These are phyloP conservation scores for Jatropha podagrica DNA, from an alignment of 441 rosid genomes.

Conservation along the genomic window DNA sequence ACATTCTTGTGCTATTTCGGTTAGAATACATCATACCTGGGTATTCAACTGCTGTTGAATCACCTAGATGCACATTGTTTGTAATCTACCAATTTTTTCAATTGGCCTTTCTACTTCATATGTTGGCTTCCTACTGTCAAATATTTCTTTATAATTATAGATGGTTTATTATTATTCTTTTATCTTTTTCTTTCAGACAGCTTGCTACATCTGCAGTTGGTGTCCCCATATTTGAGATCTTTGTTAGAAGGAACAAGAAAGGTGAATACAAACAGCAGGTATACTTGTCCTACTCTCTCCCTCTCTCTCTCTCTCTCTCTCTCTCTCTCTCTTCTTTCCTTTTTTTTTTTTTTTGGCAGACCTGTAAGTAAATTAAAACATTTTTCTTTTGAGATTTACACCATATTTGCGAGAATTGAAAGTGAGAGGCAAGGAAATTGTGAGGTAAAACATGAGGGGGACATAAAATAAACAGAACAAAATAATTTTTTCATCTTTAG, in stretches of 20 bases:
- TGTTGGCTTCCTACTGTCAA: not conserved
- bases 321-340: too few relatives aligned
- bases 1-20: too few relatives aligned
- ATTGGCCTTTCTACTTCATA: not conserved
- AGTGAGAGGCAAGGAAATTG: too few relatives aligned
- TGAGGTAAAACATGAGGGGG: not conserved
- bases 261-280: constrained; percentile 90
- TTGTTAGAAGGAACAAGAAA: constrained; percentile 60
- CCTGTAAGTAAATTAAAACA: too few relatives aligned
- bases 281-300: constrained; percentile 24
- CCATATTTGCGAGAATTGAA: too few relatives aligned
- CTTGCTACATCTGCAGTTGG: constrained; percentile 75
- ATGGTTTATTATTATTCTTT: constrained; percentile 16
- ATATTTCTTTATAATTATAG: not conserved
- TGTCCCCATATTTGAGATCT: constrained; percentile 86
- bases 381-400: not conserved
- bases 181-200: constrained; percentile 55
- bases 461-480: too few relatives aligned
- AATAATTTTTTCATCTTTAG: too few relatives aligned
- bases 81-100: not conserved
- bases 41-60: not conserved
- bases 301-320: not conserved
- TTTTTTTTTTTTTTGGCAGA: too few relatives aligned
- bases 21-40: not conserved
- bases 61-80: not conserved